Evolutionary conservation across 331 rosid species (phyloP), one percentile per base, ranked within the genome.

Genomic region (Cucumis variabilis): DNA sequence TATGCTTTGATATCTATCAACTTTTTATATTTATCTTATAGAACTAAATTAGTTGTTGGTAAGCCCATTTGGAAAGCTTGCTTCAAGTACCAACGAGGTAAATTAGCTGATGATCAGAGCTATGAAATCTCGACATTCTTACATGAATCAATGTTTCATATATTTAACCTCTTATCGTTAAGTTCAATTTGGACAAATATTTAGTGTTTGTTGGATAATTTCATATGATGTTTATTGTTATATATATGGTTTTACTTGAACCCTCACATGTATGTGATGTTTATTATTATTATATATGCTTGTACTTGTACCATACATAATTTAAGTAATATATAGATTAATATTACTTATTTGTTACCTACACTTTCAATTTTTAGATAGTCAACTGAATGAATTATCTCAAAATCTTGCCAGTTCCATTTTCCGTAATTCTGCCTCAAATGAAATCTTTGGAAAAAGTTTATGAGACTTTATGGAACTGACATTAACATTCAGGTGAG

Each of bases 381-480:
- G 60, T 30, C 48, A 60, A 62, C 86, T 82, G 84, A 87, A 84
- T 69, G 19, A 90, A 86, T 51, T 84, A 37, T 24, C 85, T 33
- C 58, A n/a, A 37, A 85, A 62, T 73, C 70, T n/a, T 92, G 88
- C 87, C 93, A 97, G 98, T 97, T 85, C 98, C 98, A 25, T 97
- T 97, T 92, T 93, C 98, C 3, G 14, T 95, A 87, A 88, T 87
- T 84, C 90, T 97, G 90, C 90, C n/a, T n/a, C 85, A 24, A 87
- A 72, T 25, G 95, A 91, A 58, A 94, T 89, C 88, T n/a, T 90
- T 88, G 13, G 98, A 92, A 90, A 94, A 66, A 86, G 90, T 93
- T 87, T 93, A 94, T 53, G 98, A 97, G 92, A 97, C 99, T 58
- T 97, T 93, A 97, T 91, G 98, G 99, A 63, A 88, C 93, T 82